Base-by-base conservation (phyloP, 2,329 filamentous ascomycete species). In the Sclerotiophoma versabilis region DNA sequence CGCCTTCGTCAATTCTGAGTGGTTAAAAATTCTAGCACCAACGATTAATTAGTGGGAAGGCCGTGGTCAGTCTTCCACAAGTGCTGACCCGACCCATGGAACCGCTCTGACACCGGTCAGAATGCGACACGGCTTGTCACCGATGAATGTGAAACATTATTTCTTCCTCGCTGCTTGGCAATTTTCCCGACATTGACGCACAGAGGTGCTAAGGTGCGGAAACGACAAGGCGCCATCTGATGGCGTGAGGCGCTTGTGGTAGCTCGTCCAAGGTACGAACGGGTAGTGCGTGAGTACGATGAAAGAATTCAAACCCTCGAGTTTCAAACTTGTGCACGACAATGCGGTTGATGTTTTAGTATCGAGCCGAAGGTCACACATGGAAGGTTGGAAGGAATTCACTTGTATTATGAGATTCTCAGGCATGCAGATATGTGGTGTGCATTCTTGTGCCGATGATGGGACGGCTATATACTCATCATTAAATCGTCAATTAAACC, bases 391-490 rank as follows among this genome's bases (percentile, higher is more conserved):
- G 36, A 15, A 36, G 9, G 26, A 19, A 17, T n/a, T 30, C 22
- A 38, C 14, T 5, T 19, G 37, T 33, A 42, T 15, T 22, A 15
- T 9, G 2, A 22, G 6, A 23, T 1, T 39, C 15, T 27, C 9
- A 25, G 36, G 51, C 51, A 45, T 33, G 45, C 27, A 49, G 46
- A 43, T 54, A 41, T 54, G 46, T 49, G 8, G n/a, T 49, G 34
- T 49, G 41, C 51, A 54, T 54, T 54, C 51, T 41, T 46, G 45
- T 54, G 51, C 51, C 51, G 51, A 46, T 54, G 51, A 54, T 54
- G 51, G 39, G 22, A 44, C 45, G 51, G 51, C 51, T 56, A 56
- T 56, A 43, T 51, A 51, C 53, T 56, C 53, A 56, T 56, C 53
- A 51, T 50, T 46, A 56, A 34, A 51, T 56, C 53, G 42, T 56